Evolutionary conservation across 495 filamentous ascomycete species (phyloP), one percentile per base, ranked within the genome.

Genomic region (Friedmanniomyces simplex): DNA sequence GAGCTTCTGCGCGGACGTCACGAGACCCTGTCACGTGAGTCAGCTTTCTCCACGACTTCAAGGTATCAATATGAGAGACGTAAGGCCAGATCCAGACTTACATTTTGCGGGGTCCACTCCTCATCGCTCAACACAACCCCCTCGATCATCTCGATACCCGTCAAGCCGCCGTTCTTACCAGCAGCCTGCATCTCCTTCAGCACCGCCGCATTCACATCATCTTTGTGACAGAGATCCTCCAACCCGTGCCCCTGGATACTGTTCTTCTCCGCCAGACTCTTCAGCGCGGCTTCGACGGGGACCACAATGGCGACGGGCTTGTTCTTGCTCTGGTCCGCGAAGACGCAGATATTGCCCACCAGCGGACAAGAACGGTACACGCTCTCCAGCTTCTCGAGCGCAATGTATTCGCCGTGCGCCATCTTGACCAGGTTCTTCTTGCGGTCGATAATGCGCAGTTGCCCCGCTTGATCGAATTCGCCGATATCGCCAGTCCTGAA

Each of bases 361-460:
- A 96, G 80, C 7, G 85, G 78, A 5, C 82, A 79, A 32, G 90
- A 83, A 55, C 93, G 88, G 74, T 98, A 98, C 59, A 95, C 77
- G 3, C 89, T 91, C 75, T 98, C 93, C 52, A 98, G 87, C 80
- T 98, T 98, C 82, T 98, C 93, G 20, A 98, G 79, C 32, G 93
- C 93, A 68, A 98, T 96, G 72, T 98, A 98, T 76, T 98, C 93
- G 66, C 93, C 93, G 68, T 91, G 89, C 55, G 87, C 77, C 1
- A 90, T 98, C 83, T 96, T 96, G 70, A 95, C 86, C 60, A 96
- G 72, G 70, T 96, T 96, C 85, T 96, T 96, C 87, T 95, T 96
- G 66, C 90, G 87, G 72, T 96, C 90, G 65, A 96, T 95, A 70
- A 96, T 86, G 65, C 78, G 81, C 50, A 96, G 74, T 67, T 95